These are phyloP conservation scores for Xylariaceae sp. DNA, from an alignment of 2,329 filamentous ascomycete species.

Conservation along the genomic window DNA sequence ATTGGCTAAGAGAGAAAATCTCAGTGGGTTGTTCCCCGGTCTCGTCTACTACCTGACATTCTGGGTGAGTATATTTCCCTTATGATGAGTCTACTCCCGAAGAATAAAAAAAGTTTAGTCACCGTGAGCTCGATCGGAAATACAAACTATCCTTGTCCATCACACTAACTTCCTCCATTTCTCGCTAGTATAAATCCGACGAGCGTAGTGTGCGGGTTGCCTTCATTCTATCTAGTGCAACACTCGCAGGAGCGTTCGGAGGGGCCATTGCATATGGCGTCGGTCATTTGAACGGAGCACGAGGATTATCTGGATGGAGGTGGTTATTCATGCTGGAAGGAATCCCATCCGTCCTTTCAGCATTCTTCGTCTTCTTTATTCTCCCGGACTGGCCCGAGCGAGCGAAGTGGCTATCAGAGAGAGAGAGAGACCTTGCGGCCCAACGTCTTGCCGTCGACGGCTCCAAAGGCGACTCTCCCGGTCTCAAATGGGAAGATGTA, in stretches of 20 bases:
- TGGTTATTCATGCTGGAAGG: slow-evolving; percentile 57
- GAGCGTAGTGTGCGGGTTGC: slow-evolving; percentile 70
- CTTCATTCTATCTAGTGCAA: slow-evolving; percentile 65
- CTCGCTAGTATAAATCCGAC: slow-evolving; percentile 56
- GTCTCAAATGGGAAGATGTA: slow-evolving; percentile 63
- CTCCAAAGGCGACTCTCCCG: slow-evolving; percentile 55
- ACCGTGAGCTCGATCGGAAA: too few relatives aligned
- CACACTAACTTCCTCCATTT: background rate
- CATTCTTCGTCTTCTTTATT: slow-evolving; percentile 53
- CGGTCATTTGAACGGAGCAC: slow-evolving; percentile 63
- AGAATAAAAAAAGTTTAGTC: too few relatives aligned
- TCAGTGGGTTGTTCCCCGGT: slow-evolving; percentile 60
- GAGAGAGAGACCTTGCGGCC: slow-evolving; percentile 55
- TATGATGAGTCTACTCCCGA: background rate
- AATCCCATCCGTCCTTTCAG: slow-evolving; percentile 47
- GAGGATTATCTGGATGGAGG: slow-evolving; percentile 63
- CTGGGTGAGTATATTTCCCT: slow-evolving; percentile 39
- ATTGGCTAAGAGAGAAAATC: slow-evolving; percentile 1
- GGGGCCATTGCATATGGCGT: slow-evolving; percentile 71
- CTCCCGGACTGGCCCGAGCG: slow-evolving; percentile 66
- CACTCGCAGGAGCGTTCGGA: slow-evolving; percentile 71
- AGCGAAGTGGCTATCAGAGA: slow-evolving; percentile 55
- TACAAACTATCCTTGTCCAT: too few relatives aligned
- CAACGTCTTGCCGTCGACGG: slow-evolving; percentile 44
- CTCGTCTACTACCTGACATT: slow-evolving; percentile 66